Evolutionary conservation across 2,329 filamentous ascomycete species (phyloP).

Genomic region (Pseudogymnoascus sp.): DNA sequence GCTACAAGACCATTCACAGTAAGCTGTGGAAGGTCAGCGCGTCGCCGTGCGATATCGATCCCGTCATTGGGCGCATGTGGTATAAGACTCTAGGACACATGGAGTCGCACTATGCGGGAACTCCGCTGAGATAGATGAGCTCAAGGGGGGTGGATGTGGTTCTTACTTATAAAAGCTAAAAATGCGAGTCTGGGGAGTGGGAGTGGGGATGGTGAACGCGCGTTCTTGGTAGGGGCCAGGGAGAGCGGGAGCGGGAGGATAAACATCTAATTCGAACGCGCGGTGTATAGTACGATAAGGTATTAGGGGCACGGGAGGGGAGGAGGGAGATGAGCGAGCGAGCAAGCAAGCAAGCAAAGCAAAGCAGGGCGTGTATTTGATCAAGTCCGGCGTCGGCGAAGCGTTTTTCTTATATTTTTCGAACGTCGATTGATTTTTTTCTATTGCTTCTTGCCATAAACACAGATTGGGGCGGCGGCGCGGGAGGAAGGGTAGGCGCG

Average conservation of each 20-base stretch:
- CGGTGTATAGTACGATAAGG: background rate
- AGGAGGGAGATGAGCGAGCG: background rate
- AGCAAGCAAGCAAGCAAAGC: background rate
- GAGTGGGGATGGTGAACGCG: background rate
- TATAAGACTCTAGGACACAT: background rate
- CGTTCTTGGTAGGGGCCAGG: background rate
- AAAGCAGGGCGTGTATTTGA: background rate
- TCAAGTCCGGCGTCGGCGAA: background rate
- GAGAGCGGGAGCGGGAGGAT: background rate
- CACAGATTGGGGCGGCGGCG: background rate
- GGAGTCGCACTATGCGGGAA: background rate
- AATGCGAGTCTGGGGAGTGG: background rate
- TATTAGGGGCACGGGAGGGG: too few relatives aligned
- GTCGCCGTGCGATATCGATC: background rate
- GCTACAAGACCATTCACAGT: slow-evolving; percentile 31
- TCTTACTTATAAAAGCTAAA: background rate
- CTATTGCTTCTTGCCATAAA: too few relatives aligned
- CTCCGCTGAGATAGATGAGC: background rate
- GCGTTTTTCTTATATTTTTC: background rate
- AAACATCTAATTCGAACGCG: background rate
- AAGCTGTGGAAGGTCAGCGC: slow-evolving; percentile 31
- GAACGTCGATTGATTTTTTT: too few relatives aligned
- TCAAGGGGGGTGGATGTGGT: background rate
- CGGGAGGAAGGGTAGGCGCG: background rate
- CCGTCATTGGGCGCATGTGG: background rate